phyloP scores from a whole-genome alignment of 352 stramenopile genomes.

The Phytophthora parvispora region DNA sequence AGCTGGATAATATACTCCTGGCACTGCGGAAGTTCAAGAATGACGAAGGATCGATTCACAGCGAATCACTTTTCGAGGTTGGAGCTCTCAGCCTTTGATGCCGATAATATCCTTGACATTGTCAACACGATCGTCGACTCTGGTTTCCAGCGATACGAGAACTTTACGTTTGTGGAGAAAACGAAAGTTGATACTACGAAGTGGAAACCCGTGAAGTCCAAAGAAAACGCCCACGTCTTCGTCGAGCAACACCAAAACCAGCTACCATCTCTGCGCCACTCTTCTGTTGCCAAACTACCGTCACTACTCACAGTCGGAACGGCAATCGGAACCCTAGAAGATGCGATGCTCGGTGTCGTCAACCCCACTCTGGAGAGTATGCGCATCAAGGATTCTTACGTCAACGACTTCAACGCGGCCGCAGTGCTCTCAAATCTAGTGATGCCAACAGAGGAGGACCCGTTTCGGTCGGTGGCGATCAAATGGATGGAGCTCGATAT shows the following conservation, averaged over 20 bases:
- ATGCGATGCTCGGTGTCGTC: background rate
- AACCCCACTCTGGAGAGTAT: background rate
- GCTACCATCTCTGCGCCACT: background rate
- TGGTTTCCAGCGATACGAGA: constrained; percentile 25
- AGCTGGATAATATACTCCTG: background rate
- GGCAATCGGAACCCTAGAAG: background rate
- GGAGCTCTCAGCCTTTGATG: constrained; percentile 15
- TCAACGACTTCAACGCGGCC: background rate
- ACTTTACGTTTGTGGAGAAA: constrained; percentile 39
- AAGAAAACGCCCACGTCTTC: constrained; percentile 36
- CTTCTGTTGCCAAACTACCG: background rate
- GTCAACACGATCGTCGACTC: constrained; percentile 32
- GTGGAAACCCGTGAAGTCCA: constrained; percentile 41
- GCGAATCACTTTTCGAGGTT: constrained; percentile 28
- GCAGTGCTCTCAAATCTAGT: background rate
- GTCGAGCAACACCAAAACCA: constrained; percentile 13
- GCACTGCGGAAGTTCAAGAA: background rate
- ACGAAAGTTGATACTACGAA: constrained; percentile 33
- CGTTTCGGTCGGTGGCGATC: background rate
- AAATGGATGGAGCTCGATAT: background rate
- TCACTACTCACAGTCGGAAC: background rate
- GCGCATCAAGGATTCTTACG: background rate
- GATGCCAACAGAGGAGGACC: background rate
- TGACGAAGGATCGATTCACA: constrained; percentile 32
- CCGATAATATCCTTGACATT: constrained; percentile 22